phyloP scores from a whole-genome alignment of 352 stramenopile species.

The Phytophthora capsici region DNA sequence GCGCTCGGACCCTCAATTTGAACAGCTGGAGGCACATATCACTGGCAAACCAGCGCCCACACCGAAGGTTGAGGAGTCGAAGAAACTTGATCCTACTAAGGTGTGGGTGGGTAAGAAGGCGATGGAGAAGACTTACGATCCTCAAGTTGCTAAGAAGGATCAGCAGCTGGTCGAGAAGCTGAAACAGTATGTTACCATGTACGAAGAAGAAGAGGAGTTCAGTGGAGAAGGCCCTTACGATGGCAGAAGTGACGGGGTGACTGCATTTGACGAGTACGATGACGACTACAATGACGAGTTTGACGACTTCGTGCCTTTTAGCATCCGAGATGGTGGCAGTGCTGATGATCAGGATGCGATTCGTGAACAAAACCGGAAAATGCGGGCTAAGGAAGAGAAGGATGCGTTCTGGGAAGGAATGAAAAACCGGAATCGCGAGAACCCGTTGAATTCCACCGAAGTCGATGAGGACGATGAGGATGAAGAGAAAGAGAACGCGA shows the following conservation, averaged over 20 bases:
- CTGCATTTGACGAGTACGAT: constrained; percentile 67
- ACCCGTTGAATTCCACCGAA: constrained; percentile 1
- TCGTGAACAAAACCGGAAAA: constrained; percentile 56
- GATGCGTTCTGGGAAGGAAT: constrained; percentile 77
- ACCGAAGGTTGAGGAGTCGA: constrained; percentile 25
- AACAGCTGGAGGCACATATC: constrained; percentile 34
- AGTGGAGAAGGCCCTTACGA: constrained; percentile 11
- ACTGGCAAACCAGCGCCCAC: constrained; percentile 24
- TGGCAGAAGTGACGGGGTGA: constrained; percentile 22
- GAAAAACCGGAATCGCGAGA: constrained; percentile 63
- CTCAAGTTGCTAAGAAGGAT: constrained; percentile 56
- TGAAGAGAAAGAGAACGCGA: constrained; percentile 28
- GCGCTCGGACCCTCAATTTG: constrained; percentile 40
- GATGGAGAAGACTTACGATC: constrained; percentile 65
- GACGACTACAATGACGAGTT: constrained; percentile 91
- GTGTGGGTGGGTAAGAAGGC: constrained; percentile 76
- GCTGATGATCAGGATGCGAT: constrained; percentile 60
- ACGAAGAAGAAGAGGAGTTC: constrained; percentile 57
- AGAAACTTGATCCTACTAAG: constrained; percentile 53
- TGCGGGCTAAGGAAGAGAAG: constrained; percentile 64
- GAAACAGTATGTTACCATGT: constrained; percentile 56
- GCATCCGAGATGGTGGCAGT: constrained; percentile 51
- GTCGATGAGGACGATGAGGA: constrained; percentile 30
- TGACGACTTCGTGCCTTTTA: constrained; percentile 79
- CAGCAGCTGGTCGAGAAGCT: constrained; percentile 57